These are phyloP conservation scores for Nannochloropsis gaditana DNA, from an alignment of 108 stramenopile species.

Conservation along the genomic window DNA sequence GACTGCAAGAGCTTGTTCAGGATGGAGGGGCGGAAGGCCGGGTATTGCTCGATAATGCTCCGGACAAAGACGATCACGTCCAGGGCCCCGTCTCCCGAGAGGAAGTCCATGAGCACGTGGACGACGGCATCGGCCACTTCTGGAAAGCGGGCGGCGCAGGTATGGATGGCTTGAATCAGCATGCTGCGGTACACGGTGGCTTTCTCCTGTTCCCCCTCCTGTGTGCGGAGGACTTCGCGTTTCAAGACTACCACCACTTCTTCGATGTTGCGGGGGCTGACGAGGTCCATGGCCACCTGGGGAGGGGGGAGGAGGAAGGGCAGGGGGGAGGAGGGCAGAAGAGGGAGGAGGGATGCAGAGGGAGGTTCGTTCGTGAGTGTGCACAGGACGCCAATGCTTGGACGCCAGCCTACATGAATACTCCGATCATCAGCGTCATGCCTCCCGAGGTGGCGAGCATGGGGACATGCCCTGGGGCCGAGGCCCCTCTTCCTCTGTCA, in stretches of 20 bases:
- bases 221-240: slow-evolving; percentile 85
- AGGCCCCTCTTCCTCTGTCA: not conserved
- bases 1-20: slow-evolving; percentile 78
- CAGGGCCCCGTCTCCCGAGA: slow-evolving; percentile 75
- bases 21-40: slow-evolving; percentile 70
- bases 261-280: slow-evolving; percentile 81
- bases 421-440: too few relatives aligned
- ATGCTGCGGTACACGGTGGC: slow-evolving; percentile 77
- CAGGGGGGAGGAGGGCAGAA: not conserved
- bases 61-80: slow-evolving; percentile 94
- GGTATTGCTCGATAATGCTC: slow-evolving; percentile 89
- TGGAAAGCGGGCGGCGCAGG: slow-evolving; percentile 86
- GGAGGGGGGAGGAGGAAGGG: not conserved
- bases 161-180: slow-evolving; percentile 91
- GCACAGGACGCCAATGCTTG: too few relatives aligned
- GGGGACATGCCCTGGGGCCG: not conserved
- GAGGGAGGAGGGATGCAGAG: not conserved
- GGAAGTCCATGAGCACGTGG: slow-evolving; percentile 88
- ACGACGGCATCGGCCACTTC: slow-evolving; percentile 90
- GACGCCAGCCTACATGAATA: too few relatives aligned
- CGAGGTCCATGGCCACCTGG: slow-evolving; percentile 75
- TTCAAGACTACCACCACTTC: slow-evolving; percentile 91
- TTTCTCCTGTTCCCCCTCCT: slow-evolving; percentile 74
- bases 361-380: not conserved
- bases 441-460: not conserved